phyloP scores from a whole-genome alignment of 2,329 filamentous ascomycete species.

The Graphiopsis chlorocephala region DNA sequence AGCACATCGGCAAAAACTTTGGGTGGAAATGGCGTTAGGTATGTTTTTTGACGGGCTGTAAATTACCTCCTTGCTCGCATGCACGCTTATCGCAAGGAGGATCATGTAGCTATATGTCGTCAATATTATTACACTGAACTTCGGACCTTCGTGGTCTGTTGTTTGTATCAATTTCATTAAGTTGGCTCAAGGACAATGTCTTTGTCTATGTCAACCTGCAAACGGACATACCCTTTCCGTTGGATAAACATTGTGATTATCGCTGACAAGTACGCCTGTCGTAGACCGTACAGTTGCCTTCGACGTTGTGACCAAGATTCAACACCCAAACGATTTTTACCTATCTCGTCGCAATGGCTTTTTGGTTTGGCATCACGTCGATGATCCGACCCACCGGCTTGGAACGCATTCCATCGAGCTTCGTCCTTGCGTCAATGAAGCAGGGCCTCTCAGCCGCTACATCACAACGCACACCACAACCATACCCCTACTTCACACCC shows the following conservation, averaged over 20 bases:
- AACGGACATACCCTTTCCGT: not conserved
- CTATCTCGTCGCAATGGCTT: not conserved
- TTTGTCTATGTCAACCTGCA: not conserved
- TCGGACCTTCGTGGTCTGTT: not conserved
- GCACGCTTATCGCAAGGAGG: not conserved
- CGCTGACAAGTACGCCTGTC: not conserved
- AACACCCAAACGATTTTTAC: not conserved
- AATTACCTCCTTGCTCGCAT: not conserved
- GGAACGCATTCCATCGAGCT: slow-evolving; percentile 8
- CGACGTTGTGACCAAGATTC: not conserved
- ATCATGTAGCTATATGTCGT: not conserved
- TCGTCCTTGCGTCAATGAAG: not conserved
- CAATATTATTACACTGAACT: not conserved
- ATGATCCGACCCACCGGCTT: not conserved
- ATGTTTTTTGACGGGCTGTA: not conserved
- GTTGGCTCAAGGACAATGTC: not conserved
- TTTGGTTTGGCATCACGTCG: slow-evolving; percentile 12
- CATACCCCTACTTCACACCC: not conserved
- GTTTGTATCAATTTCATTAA: not conserved
- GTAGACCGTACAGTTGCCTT: not conserved
- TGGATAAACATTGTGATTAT: not conserved
- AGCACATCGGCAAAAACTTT: not conserved
- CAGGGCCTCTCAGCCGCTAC: not conserved
- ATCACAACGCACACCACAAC: not conserved
- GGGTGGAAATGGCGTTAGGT: not conserved